Base-by-base conservation (phyloP, 2,329 filamentous ascomycete species). In the Aspergillus melleus region DNA sequence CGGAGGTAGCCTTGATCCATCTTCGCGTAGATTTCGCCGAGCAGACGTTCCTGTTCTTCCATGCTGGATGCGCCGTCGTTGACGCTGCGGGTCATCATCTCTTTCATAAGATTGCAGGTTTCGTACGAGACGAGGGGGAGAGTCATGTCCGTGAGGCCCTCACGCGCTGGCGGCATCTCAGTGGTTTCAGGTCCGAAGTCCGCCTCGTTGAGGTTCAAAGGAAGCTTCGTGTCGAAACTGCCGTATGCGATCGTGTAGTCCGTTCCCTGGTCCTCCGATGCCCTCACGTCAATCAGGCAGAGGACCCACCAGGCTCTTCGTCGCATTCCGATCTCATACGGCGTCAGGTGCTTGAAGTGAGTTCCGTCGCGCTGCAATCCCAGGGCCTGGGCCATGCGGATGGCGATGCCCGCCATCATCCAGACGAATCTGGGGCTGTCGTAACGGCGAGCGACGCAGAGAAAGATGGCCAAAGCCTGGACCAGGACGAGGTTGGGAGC, bases 251-350 rank as follows among this genome's bases (percentile, higher is more conserved):
- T 86, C 0, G 83, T 84, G 2, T 85, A 83, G 60, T 88, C 86
- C 22, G 83, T 84, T 0, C 86, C 86, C 67, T 88, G 85, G 59
- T 88, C 84, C 66, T 89, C 86, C 0, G 84, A 84, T 1, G 86
- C 80, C 60, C 86, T 77, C 3, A 81, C 79, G 67, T 90, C 87
- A 0, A 89, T 73, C 14, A 87, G 76, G 64, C 68, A 73, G 24
- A 78, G 57, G 30, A 61, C 59, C 73, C 75, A 77, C 76, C 76
- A 79, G 1, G 74, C 60, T 42, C 72, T 67, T 47, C 76, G 71
- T 54, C 76, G 69, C 68, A 77, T 76, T 52, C 78, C 74, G 19
- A 71, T 68, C 20, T 77, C 74, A 47, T 86, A 89, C 0, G 86
- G 85, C 0, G 77, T 76, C 0, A 88, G 44, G 16, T 26, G 75